phyloP scores from a whole-genome alignment of 352 stramenopile species.

The Globisporangium iwayamae region DNA sequence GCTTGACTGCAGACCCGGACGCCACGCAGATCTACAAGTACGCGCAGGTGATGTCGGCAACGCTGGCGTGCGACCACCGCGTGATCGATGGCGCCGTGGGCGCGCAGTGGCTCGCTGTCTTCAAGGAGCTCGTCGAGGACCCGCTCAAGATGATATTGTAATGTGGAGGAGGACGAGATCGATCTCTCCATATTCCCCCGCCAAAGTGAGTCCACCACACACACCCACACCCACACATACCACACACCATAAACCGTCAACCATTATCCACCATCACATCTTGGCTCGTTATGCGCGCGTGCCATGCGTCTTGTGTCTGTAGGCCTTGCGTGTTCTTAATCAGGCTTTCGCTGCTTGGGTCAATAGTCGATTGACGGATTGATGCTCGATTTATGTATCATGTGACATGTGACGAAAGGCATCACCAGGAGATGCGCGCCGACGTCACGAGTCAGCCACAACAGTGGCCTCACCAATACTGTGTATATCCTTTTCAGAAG shows the following conservation, averaged over 20 bases:
- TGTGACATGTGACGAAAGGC: not conserved
- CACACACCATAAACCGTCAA: not conserved
- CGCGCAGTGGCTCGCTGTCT: constrained; percentile 94
- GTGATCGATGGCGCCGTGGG: constrained; percentile 97
- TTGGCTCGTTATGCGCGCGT: too few relatives aligned
- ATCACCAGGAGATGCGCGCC: not conserved
- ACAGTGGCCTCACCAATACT: not conserved
- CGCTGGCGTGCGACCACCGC: constrained; percentile 96
- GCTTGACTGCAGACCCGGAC: constrained; percentile 38
- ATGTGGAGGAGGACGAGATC: constrained; percentile 14
- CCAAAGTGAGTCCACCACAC: not conserved
- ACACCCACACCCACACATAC: not conserved
- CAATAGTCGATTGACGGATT: not conserved
- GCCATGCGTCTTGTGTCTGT: not conserved
- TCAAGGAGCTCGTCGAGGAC: constrained; percentile 97
- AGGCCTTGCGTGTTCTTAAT: too few relatives aligned
- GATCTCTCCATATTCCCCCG: not conserved
- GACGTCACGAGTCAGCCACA: not conserved
- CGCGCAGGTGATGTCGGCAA: constrained; percentile 92
- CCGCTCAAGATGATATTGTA: constrained; percentile 97
- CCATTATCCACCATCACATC: not conserved
- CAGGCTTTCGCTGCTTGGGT: not conserved
- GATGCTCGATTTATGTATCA: not conserved
- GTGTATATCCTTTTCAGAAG: not conserved
- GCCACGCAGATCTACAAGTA: constrained; percentile 87